Evolutionary conservation across 495 filamentous ascomycete genomes (phyloP), one percentile per base, ranked within the genome.

Genomic region (Penicillium salamii): DNA sequence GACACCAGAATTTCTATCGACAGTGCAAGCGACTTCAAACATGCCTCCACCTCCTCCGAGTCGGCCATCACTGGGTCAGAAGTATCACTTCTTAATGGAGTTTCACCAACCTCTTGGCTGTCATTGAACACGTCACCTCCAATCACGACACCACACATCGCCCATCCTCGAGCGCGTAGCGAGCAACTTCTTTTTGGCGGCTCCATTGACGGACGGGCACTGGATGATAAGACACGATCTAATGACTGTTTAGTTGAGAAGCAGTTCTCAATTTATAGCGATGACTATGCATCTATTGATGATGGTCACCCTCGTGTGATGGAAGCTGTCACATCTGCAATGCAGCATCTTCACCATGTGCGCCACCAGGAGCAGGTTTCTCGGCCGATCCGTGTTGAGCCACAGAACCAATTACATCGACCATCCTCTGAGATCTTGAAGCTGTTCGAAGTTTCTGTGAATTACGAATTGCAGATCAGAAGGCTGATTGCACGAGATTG

Each of bases 401-500:
- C 58, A 5, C 67, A 64, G 41, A 59, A 65, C 24, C 50, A 55
- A 32, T 36, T 57, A 5, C 68, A 73, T 28, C 57, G 42, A 36
- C 66, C 67, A 8, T 50, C 63, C 55, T 31, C 55, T 6, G 56
- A 56, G 18, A 53, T 62, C 1, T 39, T 56, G n/a, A 47, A 46
- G 33, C 49, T 41, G 5, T 69, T 73, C 23, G 43, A 61, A 15
- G 37, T 41, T 5, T 59, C 62, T 9, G 53, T 51, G 0, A 47
- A 62, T 14, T 53, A 61, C 15, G 66, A 63, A 44, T 45, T 66
- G 24, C 57, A 57, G 18, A 46, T 64, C 1, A 46, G 56, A 36
- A 49, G 62, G 15, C 46, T 70, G 3, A 61, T 48, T 39, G 64
- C 67, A 18, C 59, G 57, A 33, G 67, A 70, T 24, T 73, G 69